Conservation (phyloP, 108 stramenopile genomes). For the Skeletonema costatum region DNA sequence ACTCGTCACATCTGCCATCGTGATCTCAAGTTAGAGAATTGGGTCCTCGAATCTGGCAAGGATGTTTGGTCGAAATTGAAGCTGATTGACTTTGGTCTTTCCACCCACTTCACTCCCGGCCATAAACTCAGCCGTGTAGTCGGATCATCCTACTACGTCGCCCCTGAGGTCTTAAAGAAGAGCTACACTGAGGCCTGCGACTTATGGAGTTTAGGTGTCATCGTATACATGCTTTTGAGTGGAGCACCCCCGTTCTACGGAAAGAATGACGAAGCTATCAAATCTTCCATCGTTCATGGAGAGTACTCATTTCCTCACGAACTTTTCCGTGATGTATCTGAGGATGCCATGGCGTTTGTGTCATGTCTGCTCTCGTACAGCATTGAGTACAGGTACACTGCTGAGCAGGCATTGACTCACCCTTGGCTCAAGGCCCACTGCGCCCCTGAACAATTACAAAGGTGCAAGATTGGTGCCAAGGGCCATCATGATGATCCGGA, state of each 20-base stretch:
- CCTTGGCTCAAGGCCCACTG: constrained; percentile 85
- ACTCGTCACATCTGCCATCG: constrained; percentile 57
- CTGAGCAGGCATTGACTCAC: constrained; percentile 87
- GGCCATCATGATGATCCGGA: constrained; percentile 48
- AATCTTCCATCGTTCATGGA: constrained; percentile 89
- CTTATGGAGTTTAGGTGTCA: constrained; percentile 94
- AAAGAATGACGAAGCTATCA: constrained; percentile 91
- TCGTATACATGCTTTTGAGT: constrained; percentile 91
- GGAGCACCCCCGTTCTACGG: constrained; percentile 95
- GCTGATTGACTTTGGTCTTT: constrained; percentile 70
- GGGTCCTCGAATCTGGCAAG: constrained; percentile 8
- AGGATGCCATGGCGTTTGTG: constrained; percentile 92
- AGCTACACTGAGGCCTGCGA: constrained; percentile 96
- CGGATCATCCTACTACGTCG: constrained; percentile 95
- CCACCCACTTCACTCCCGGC: constrained; percentile 85
- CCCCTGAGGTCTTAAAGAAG: constrained; percentile 97
- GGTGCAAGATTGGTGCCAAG: constrained; percentile 76
- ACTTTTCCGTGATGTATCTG: constrained; percentile 88
- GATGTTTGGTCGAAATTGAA: constrained; percentile 35
- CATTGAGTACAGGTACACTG: constrained; percentile 89
- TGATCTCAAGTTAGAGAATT: constrained; percentile 72
- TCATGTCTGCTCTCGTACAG: constrained; percentile 84
- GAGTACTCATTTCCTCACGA: constrained; percentile 90
- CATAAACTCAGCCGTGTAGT: constrained; percentile 88
- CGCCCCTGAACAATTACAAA: constrained; percentile 68